Evolutionary conservation across 2,329 filamentous ascomycete species (phyloP).

Genomic region (Cladophialophora yegresii): DNA sequence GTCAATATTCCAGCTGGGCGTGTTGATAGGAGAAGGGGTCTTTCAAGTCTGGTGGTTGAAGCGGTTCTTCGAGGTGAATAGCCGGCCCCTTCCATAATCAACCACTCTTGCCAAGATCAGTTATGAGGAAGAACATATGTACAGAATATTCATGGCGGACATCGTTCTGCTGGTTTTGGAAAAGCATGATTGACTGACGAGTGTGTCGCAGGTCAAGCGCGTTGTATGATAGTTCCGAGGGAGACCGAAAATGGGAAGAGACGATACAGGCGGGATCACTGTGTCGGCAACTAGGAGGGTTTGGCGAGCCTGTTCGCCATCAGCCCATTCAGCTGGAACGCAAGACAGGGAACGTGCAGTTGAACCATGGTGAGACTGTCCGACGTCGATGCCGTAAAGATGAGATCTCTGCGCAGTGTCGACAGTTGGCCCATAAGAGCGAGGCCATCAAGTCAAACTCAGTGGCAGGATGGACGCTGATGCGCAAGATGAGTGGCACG

Average conservation of each 20-base stretch:
- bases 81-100: slow-evolving; percentile 32
- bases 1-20: slow-evolving; percentile 92
- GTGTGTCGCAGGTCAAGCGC: slow-evolving; percentile 48
- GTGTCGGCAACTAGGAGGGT: neutral
- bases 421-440: neutral
- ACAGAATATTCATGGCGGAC: neutral
- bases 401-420: neutral
- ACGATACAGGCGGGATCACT: neutral
- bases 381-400: neutral
- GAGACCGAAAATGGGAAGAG: neutral
- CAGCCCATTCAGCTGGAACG: neutral
- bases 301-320: neutral
- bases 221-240: slow-evolving; percentile 44
- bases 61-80: slow-evolving; percentile 83
- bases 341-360: neutral
- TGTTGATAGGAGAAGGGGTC: slow-evolving; percentile 85
- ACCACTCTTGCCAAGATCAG: neutral
- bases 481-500: neutral
- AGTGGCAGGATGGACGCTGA: neutral
- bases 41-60: slow-evolving; percentile 99
- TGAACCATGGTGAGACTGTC: neutral
- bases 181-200: slow-evolving; percentile 23
- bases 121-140: neutral
- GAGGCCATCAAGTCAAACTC: neutral
- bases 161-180: neutral